These are phyloP conservation scores for Melastoma malabathricum DNA, from an alignment of 345 rosid species.

Conservation along the genomic window DNA sequence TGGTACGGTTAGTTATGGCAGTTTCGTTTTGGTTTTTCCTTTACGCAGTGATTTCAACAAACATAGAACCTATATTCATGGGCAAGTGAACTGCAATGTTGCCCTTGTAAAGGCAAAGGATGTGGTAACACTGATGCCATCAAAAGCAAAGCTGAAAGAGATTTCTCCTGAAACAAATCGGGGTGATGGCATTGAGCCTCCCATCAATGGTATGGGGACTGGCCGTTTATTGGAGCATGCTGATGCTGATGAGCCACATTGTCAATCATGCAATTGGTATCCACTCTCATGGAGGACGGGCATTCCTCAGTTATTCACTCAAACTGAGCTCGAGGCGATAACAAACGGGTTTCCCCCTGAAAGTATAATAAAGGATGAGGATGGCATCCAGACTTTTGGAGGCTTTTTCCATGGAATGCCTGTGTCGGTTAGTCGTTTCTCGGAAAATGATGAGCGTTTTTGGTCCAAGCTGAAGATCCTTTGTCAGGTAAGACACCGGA, in stretches of 20 bases:
- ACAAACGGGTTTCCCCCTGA: conserved; percentile 21
- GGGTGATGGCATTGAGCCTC: background rate
- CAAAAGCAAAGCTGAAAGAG: conserved; percentile 9
- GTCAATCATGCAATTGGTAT: conserved; percentile 15
- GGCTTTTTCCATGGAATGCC: conserved; percentile 23
- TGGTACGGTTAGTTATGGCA: background rate
- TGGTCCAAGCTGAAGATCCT: conserved; percentile 31
- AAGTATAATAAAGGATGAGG: background rate
- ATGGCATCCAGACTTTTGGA: conserved; percentile 10
- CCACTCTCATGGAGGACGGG: conserved; percentile 32
- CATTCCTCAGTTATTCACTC: conserved; percentile 25
- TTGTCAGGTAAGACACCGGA: conserved; percentile 24
- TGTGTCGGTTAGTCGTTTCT: conserved; percentile 15
- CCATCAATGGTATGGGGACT: background rate
- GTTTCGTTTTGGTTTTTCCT: background rate
- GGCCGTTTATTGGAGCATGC: conserved; percentile 8
- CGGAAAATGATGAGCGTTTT: conserved; percentile 20
- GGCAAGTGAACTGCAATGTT: conserved; percentile 29
- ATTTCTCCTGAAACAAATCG: background rate
- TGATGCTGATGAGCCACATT: conserved; percentile 2
- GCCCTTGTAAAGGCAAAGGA: conserved; percentile 36
- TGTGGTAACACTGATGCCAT: conserved; percentile 27
- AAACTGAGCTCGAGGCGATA: conserved; percentile 24
- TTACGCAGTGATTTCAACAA: conserved; percentile 23
- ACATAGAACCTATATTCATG: conserved; percentile 17